A percentile compares a stretch with the other conserved stretches of the same genome.
Conservation (phyloP, 2,329 filamentous ascomycete genomes). For the Eutypella sp. region DNA sequence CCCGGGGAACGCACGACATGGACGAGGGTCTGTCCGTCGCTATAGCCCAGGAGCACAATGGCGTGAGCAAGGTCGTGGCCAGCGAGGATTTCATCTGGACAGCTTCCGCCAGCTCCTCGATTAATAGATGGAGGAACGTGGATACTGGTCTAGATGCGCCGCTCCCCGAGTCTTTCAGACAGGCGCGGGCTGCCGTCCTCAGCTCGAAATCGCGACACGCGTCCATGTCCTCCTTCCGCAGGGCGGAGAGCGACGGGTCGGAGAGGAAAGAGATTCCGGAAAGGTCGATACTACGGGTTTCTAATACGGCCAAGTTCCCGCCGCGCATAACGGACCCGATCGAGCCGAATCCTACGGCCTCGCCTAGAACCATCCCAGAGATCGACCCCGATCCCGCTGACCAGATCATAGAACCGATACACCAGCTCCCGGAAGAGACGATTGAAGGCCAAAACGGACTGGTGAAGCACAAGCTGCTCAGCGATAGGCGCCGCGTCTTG, state of each 20-base stretch:
- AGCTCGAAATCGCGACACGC: constrained; percentile 33
- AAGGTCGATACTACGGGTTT: constrained; percentile 74
- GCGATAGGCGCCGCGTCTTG: constrained; percentile 82
- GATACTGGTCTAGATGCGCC: constrained; percentile 71
- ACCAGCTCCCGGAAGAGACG: constrained; percentile 67
- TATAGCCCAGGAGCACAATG: constrained; percentile 87
- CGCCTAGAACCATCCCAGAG: constrained; percentile 53
- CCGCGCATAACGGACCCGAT: constrained; percentile 46
- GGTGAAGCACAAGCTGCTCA: constrained; percentile 87
- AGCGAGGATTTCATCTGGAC: constrained; percentile 82
- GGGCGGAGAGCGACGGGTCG: constrained; percentile 33
- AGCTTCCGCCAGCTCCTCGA: constrained; percentile 82
- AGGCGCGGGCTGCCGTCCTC: constrained; percentile 37
- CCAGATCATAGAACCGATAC: constrained; percentile 55
- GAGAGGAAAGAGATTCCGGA: constrained; percentile 65
- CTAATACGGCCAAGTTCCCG: constrained; percentile 77
- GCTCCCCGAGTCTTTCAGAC: constrained; percentile 50
- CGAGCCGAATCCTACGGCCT: constrained; percentile 43
- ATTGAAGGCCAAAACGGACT: constrained; percentile 94
- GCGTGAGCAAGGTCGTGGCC: constrained; percentile 63
- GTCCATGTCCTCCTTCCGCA: constrained; percentile 29
- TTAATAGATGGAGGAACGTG: constrained; percentile 86
- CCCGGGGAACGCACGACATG: constrained; percentile 64
- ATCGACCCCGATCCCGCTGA: constrained; percentile 44
- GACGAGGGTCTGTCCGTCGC: constrained; percentile 88